These are phyloP conservation scores for Grammothele lineata DNA, from an alignment of 768 basidiomycete species.

Conservation along the genomic window DNA sequence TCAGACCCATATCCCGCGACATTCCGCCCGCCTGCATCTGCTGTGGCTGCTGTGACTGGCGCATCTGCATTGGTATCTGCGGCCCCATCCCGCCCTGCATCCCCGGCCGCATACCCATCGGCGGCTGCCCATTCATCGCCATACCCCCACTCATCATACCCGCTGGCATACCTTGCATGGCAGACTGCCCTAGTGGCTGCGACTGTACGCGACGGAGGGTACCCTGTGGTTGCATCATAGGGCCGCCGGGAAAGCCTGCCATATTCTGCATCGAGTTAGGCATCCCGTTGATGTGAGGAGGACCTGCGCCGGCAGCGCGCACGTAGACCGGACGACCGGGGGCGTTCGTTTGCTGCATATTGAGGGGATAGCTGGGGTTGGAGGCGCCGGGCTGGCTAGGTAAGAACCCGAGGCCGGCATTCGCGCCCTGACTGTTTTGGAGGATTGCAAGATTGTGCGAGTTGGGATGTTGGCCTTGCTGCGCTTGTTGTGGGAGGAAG, in stretches of 20 bases:
- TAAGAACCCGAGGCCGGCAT: conserved; percentile 26
- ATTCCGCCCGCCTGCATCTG: conserved; percentile 32
- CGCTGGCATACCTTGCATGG: conserved; percentile 35
- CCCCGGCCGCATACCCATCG: conserved; percentile 28
- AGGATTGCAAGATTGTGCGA: conserved; percentile 37
- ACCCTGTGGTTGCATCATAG: conserved; percentile 38
- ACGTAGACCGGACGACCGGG: conserved; percentile 28
- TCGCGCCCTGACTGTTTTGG: conserved; percentile 22
- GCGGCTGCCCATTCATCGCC: conserved; percentile 33
- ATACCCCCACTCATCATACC: conserved; percentile 32
- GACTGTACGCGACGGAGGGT: conserved; percentile 51
- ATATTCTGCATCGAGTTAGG: conserved; percentile 37
- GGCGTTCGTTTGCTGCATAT: conserved; percentile 20
- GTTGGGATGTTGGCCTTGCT: conserved; percentile 35
- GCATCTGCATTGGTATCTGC: conserved; percentile 26
- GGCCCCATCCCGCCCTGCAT: conserved; percentile 33
- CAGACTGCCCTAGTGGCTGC: conserved; percentile 45
- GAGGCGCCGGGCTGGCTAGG: conserved; percentile 18
- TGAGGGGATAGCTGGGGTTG: conserved; percentile 21
- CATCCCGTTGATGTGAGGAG: conserved; percentile 32
- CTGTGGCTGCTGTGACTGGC: conserved; percentile 32
- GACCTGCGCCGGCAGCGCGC: conserved; percentile 24
- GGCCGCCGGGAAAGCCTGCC: conserved; percentile 33
- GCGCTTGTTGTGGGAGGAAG: conserved; percentile 36
- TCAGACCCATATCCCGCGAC: conserved; percentile 38